Base-by-base conservation (phyloP, 202 grass and related monocot genomes). In the Carex arenaria region DNA sequence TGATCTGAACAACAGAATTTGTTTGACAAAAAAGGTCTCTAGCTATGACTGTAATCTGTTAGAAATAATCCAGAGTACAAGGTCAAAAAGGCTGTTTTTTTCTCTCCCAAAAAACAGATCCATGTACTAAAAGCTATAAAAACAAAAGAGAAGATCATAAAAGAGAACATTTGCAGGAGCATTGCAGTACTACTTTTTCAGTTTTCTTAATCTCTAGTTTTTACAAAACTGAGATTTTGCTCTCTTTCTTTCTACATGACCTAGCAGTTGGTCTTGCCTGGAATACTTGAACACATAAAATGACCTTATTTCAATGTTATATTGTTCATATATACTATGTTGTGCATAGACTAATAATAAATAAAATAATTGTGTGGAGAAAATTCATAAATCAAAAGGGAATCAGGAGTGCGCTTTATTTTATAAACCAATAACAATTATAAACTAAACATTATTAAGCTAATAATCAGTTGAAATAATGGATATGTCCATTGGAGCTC, bases 401-500 rank as follows among this genome's bases (percentile, higher is more conserved):
- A 56, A 57, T 54, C 28, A 18, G 3, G 51, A 76, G 23, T 1
- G 22, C 1, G 6, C 52, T 53, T 57, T 76, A 56, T 76, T 76
- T 76, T 11, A 55, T 32, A 64, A 67, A 81, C 20, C 14, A 66
- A 81, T 47, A 32, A 81, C 22, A 55, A 64, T 47, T 49, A 40
- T 40, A 40, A 40, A 40, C 77, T 59, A 64, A 47, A 64, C 45
- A 82, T 52, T 65, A 18, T 55, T 55, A 36, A 55, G 31, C 78
- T 64, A 80, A 66, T 68, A 80, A 55, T 68, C 6, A 82, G 61
- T 82, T 82, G 74, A 78, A 54, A 32, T 80, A 85, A 51, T 86
- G 87, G 30, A 72, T 64, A 42, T 79, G 68, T 62, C 67, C 75
- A 32, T 72, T 69, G 67, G 85, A 67, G 23, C 59, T 71, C 4